Evolutionary conservation across 495 filamentous ascomycete genomes (phyloP), one percentile per base, ranked within the genome.

Genomic region (Parmelia sp.): DNA sequence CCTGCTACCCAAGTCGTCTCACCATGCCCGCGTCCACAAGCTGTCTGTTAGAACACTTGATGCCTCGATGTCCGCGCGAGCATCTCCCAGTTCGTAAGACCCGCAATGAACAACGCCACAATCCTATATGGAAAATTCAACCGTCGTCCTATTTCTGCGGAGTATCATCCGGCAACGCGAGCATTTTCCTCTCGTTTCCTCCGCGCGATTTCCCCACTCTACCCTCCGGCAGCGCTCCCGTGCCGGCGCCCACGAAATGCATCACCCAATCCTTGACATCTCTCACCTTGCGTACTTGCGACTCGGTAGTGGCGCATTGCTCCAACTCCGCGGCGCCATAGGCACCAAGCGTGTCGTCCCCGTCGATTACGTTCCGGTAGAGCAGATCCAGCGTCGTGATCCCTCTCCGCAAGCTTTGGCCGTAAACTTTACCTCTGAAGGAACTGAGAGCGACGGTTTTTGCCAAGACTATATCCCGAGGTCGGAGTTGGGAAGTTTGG

Each of bases 341-440:
- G 27, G 75, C 66, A 36, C 78, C 80, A 36, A 66, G 72, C 56
- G 70, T 66, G 68, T 80, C 77, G 51, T 72, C 73, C 68, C 58
- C 69, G 66, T 81, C 78, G 23, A 77, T 65, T 36, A 71, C 74
- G 55, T 70, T 71, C 55, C 80, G 75, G 66, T 86, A 82, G 23
- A 96, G 77, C 39, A 96, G 74, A 66, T 90, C 80, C 19, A 94
- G 76, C 63, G 80, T 84, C 14, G 91, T 94, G 61, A 87, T 79
- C 40, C 85, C 85, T 71, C 82, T 83, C 45, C 88, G 78, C 61
- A 94, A 74, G 67, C 85, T 87, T 63, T 88, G 87, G 25, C 90
- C 92, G 71, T 92, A 89, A 3, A 95, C 90, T 70, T 82, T 84
- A 27, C 85, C 83, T 58, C 77, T 80, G 71, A 91, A 96, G 35